Percentiles rank a stretch among this genome's conserved stretches.
These are phyloP conservation scores for Orbilia brochopaga DNA, from an alignment of 2,329 filamentous ascomycete species.

Conservation along the genomic window DNA sequence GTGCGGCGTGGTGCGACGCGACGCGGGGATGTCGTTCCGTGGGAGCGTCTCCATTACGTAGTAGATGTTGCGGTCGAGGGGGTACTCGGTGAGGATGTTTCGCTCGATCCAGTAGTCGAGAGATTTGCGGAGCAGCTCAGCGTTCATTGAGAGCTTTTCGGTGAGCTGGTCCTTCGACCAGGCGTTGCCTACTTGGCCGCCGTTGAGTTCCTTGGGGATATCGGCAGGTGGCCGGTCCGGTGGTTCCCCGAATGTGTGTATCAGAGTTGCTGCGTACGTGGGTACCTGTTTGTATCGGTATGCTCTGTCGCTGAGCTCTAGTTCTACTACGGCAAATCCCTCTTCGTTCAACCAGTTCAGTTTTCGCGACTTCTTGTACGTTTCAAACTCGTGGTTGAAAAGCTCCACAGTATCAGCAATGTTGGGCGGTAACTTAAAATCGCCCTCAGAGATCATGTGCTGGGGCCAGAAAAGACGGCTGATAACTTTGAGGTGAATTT, in stretches of 20 bases:
- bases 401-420: conserved; percentile 67
- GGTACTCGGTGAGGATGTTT: conserved; percentile 66
- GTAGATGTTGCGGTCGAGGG: conserved; percentile 65
- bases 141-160: conserved; percentile 71
- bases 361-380: conserved; percentile 80
- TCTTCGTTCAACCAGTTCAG: conserved; percentile 86
- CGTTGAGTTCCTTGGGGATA: conserved; percentile 62
- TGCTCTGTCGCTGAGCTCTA: conserved; percentile 81
- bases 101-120: conserved; percentile 75
- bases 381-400: conserved; percentile 78
- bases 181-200: conserved; percentile 55
- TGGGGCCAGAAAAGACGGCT: conserved; percentile 91
- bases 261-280: conserved; percentile 85
- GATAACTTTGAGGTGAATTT: conserved; percentile 80
- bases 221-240: conserved; percentile 59
- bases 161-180: conserved; percentile 59
- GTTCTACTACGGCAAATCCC: conserved; percentile 77
- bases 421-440: conserved; percentile 60
- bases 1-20: conserved; percentile 42
- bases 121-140: conserved; percentile 71
- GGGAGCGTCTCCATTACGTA: conserved; percentile 68
- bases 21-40: conserved; percentile 38
- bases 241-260: conserved; percentile 75
- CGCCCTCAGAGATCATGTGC: conserved; percentile 56
- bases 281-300: conserved; percentile 73